Conservation (phyloP, 2,329 filamentous ascomycete species). For the Talaromyces sp. region DNA sequence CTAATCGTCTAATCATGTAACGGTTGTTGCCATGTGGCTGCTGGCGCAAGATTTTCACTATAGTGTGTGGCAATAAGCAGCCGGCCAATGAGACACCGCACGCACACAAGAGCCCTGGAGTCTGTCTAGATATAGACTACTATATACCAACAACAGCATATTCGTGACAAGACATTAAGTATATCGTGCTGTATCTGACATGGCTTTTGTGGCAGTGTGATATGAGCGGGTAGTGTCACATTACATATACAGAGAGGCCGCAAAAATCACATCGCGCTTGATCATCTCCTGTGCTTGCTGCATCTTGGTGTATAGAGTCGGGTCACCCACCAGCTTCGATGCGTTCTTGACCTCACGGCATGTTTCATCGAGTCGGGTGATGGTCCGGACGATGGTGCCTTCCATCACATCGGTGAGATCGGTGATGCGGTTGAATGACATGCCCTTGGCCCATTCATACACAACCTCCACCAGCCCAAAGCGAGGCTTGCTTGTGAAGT, state of each 20-base stretch:
- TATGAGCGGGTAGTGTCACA: neutral
- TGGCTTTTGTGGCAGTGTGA: neutral
- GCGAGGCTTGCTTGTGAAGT: conserved; percentile 78
- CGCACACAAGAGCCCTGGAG: neutral
- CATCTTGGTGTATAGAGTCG: conserved; percentile 92
- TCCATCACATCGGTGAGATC: conserved; percentile 93
- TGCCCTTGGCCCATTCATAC: conserved; percentile 95
- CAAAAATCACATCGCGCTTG: conserved; percentile 88
- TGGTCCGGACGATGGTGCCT: conserved; percentile 92
- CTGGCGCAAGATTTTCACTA: neutral
- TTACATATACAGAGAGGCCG: conserved; percentile 84
- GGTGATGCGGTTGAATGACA: conserved; percentile 98
- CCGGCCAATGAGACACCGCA: neutral
- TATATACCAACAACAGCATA: neutral
- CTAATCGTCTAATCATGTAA: neutral
- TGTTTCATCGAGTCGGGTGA: conserved; percentile 89
- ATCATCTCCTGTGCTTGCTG: conserved; percentile 95
- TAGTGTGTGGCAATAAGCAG: neutral
- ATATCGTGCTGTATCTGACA: neutral
- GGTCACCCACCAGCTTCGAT: conserved; percentile 89
- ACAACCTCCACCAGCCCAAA: conserved; percentile 97
- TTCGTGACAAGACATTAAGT: neutral
- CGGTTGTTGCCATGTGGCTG: neutral
- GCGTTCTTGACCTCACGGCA: conserved; percentile 97
- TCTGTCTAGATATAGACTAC: neutral